Evolutionary conservation across 495 filamentous ascomycete genomes (phyloP).

Genomic region (Neurospora sp.): DNA sequence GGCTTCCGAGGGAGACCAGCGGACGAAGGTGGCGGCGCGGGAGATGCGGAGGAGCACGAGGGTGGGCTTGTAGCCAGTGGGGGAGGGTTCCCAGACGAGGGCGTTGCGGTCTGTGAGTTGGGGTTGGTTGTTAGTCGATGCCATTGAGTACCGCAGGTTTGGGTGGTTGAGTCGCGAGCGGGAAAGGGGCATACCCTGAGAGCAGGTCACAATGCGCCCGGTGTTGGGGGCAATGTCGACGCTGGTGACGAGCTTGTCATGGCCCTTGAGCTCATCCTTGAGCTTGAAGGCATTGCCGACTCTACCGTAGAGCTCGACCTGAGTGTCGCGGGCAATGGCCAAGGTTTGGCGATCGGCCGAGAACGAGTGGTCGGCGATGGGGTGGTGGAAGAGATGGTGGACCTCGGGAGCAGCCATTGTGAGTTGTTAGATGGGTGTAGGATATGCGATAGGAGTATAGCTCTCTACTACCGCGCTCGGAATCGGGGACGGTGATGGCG

Average conservation of each 20-base stretch:
- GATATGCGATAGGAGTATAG: slow-evolving; percentile 73
- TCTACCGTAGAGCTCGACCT: slow-evolving; percentile 77
- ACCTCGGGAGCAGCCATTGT: slow-evolving; percentile 78
- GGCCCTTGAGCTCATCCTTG: slow-evolving; percentile 85
- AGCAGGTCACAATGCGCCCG: slow-evolving; percentile 93
- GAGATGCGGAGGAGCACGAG: slow-evolving; percentile 96
- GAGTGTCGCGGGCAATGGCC: slow-evolving; percentile 83
- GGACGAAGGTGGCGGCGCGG: slow-evolving; percentile 90
- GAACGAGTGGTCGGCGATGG: slow-evolving; percentile 97
- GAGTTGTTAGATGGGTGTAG: neutral
- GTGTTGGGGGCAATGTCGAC: slow-evolving; percentile 88
- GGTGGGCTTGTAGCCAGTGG: slow-evolving; percentile 89
- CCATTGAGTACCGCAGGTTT: too few relatives aligned
- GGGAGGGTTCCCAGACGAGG: slow-evolving; percentile 90
- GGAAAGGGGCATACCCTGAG: slow-evolving; percentile 55
- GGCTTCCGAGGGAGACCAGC: slow-evolving; percentile 92
- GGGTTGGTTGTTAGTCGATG: neutral
- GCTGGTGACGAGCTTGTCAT: slow-evolving; percentile 92
- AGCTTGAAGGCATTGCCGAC: slow-evolving; percentile 69
- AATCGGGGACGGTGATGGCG: slow-evolving; percentile 2
- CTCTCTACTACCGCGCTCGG: slow-evolving; percentile 87
- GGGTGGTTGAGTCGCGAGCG: too few relatives aligned
- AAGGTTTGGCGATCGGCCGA: slow-evolving; percentile 81
- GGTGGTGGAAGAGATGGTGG: slow-evolving; percentile 92
- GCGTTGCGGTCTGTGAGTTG: slow-evolving; percentile 81